phyloP scores from a whole-genome alignment of 2,329 filamentous ascomycete genomes.

The Aureobasidium melanogenum region DNA sequence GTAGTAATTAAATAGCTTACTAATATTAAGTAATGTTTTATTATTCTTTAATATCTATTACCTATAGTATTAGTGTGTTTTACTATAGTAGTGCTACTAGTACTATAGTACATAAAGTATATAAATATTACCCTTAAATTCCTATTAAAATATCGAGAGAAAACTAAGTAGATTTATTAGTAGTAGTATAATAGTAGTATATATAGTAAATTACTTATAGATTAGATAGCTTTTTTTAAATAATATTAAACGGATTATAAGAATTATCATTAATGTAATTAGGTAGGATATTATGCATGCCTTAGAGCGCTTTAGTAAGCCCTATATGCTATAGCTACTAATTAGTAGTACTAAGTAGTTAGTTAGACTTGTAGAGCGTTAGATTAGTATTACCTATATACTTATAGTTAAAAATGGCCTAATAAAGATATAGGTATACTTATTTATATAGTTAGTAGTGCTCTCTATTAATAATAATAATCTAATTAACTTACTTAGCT shows the following conservation, averaged over 20 bases:
- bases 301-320: background rate
- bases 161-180: too few species aligned
- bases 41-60: too few species aligned
- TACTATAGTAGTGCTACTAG: too few species aligned
- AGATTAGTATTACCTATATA: background rate
- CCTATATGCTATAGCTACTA: background rate
- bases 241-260: background rate
- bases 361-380: background rate
- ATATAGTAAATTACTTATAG: too few species aligned
- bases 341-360: background rate
- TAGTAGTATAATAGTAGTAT: background rate
- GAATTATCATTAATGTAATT: background rate
- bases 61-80: too few species aligned
- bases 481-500: background rate
- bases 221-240: background rate
- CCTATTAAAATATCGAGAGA: too few species aligned
- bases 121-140: too few species aligned
- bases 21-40: too few species aligned
- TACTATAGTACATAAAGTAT: too few species aligned
- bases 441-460: background rate
- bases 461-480: background rate
- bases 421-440: background rate
- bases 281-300: background rate
- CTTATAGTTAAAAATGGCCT: background rate
- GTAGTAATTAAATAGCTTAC: too few species aligned